Evolutionary conservation across 1,139 yeast genomes (phyloP).

Genomic region (Pichia norvegensis): DNA sequence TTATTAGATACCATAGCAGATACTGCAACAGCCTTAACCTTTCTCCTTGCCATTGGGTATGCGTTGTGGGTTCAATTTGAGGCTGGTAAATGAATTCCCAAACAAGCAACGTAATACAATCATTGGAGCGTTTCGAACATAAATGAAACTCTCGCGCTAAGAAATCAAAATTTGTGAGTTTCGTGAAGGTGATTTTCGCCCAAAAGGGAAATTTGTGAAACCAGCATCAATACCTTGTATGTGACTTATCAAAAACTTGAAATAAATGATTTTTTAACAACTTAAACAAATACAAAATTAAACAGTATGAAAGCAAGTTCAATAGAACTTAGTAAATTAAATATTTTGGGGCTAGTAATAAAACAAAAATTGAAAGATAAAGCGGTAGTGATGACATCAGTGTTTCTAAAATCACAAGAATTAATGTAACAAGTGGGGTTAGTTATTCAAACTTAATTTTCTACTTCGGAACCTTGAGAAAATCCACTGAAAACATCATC

Average conservation of each 20-base stretch:
- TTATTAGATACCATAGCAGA: background rate
- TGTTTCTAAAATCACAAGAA: background rate
- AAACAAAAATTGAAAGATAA: background rate
- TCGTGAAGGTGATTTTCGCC: slow-evolving; percentile 1
- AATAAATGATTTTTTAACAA: background rate
- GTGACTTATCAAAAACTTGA: too few relatives aligned
- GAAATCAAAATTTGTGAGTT: too few relatives aligned
- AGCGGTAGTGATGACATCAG: background rate
- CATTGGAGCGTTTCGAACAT: background rate
- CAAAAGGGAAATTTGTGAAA: slow-evolving; percentile 1
- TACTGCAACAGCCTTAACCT: slow-evolving; percentile 11
- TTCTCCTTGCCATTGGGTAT: slow-evolving; percentile 17
- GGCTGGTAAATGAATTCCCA: background rate
- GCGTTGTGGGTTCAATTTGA: too few relatives aligned
- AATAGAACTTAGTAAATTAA: too few relatives aligned
- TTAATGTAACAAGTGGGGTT: background rate
- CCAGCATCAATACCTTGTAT: background rate
- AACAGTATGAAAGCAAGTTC: background rate
- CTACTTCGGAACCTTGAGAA: slow-evolving; percentile 33
- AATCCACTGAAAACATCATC: slow-evolving; percentile 34
- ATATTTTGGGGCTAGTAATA: background rate
- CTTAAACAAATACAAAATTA: background rate
- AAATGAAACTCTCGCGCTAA: background rate
- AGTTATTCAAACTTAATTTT: slow-evolving; percentile 7
- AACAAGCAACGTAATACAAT: background rate